These are phyloP conservation scores for Sphagnum magellanicum DNA, from an alignment of 228 moss, liverwort and hornwort genomes.

Conservation along the genomic window DNA sequence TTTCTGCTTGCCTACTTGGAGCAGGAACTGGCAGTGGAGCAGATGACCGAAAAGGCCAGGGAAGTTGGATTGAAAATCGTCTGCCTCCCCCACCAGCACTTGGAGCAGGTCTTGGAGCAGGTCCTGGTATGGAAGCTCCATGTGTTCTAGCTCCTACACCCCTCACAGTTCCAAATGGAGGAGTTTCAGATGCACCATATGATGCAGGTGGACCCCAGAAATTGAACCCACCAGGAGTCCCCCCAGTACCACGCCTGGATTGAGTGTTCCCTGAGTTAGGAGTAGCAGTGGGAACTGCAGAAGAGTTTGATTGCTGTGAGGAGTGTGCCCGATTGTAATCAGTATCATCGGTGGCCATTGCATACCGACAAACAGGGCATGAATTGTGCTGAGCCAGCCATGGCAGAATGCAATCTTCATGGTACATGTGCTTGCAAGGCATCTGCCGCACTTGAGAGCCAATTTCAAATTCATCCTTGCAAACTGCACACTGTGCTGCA, in stretches of 20 bases:
- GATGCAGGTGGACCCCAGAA: slow-evolving; percentile 66
- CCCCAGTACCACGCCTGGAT: slow-evolving; percentile 46
- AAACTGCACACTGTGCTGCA: slow-evolving; percentile 90
- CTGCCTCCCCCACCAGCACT: slow-evolving; percentile 47
- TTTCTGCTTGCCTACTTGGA: slow-evolving; percentile 28
- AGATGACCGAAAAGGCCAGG: slow-evolving; percentile 68
- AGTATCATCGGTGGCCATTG: slow-evolving; percentile 91
- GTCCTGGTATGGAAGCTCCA: slow-evolving; percentile 13
- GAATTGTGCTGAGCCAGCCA: slow-evolving; percentile 92
- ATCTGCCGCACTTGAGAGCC: slow-evolving; percentile 77
- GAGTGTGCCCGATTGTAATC: slow-evolving; percentile 63
- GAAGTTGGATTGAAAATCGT: slow-evolving; percentile 73
- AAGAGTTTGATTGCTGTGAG: slow-evolving; percentile 15
- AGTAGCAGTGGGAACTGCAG: slow-evolving; percentile 15
- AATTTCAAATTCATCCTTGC: slow-evolving; percentile 85
- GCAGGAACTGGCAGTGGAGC: slow-evolving; percentile 36
- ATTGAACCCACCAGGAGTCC: slow-evolving; percentile 38
- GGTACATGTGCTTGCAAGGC: slow-evolving; percentile 96
- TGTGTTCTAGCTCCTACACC: slow-evolving; percentile 15
- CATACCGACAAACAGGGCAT: slow-evolving; percentile 92
- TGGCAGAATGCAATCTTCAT: slow-evolving; percentile 88
- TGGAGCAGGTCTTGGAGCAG: slow-evolving; percentile 26
- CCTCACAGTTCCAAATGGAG: slow-evolving; percentile 20
- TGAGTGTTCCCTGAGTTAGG: slow-evolving; percentile 21
- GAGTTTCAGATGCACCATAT: slow-evolving; percentile 18